Evolutionary conservation across 805 yeast genomes (phyloP).

Genomic region (Candida rishiriensis): DNA sequence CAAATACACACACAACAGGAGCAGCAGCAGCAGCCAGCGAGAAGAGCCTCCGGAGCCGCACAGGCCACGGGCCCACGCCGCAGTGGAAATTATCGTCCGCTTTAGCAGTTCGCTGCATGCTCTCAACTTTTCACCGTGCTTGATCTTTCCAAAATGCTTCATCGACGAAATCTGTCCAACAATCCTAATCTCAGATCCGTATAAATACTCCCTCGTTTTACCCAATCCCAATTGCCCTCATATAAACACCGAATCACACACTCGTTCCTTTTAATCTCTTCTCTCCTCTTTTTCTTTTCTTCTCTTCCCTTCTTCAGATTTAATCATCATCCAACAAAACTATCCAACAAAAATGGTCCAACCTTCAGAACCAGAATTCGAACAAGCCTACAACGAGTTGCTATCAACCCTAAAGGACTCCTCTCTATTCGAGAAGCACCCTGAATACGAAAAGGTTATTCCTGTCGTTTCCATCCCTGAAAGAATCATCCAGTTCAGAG

Average conservation of each 20-base stretch:
- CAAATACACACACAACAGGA: no score
- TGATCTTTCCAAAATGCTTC: not conserved
- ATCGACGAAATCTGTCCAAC: not conserved
- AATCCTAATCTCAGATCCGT: not conserved
- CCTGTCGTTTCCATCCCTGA: slow-evolving; percentile 93
- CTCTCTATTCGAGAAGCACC: slow-evolving; percentile 81
- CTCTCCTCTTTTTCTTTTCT: slow-evolving; percentile 1
- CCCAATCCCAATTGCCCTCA: not conserved
- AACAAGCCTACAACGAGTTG: slow-evolving; percentile 96
- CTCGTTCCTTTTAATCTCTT: not conserved
- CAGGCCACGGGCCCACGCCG: no score
- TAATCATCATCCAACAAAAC: not conserved
- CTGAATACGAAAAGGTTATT: slow-evolving; percentile 82
- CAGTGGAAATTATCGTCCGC: no score
- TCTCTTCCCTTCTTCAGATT: not conserved
- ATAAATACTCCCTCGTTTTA: slow-evolving; percentile 1
- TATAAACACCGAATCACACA: not conserved
- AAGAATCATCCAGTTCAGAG: slow-evolving; percentile 95
- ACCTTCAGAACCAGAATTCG: slow-evolving; percentile 96
- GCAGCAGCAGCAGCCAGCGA: no score
- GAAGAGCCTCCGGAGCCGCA: no score
- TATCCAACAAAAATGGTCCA: slow-evolving; percentile 51
- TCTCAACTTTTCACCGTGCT: no score
- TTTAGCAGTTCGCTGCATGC: no score
- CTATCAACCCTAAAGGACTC: slow-evolving; percentile 86